Base-by-base conservation (phyloP, 805 yeast genomes). In the Suhomyces emberorum region DNA sequence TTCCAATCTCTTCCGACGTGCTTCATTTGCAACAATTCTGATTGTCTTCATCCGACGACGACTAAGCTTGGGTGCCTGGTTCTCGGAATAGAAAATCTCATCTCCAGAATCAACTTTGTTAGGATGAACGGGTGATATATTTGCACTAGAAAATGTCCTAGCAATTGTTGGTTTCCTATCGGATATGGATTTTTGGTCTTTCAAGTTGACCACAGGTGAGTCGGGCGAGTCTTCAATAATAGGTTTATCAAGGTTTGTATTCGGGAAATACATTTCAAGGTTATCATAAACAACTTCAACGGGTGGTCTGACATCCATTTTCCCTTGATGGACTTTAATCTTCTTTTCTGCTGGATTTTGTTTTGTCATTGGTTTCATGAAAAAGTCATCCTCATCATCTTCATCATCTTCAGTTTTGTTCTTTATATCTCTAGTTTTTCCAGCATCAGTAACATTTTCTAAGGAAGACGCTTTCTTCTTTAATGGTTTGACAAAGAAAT, bases 281-380 rank as follows among this genome's bases (percentile, higher is more conserved):
- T 93, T 89, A 38, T 88, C 87, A 55, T 89, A 93, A 20, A 93
- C 83, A 28, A 86, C 95, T 52, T 91, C 98, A 1, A 95, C 83
- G 0, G 98, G 88, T 2, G 99, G 99, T 55, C 99, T 78, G 11
- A 93, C 82, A 6, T 83, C 80, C 87, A 66, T 61, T 4, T 37
- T 39, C 44, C n/a, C n/a, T n/a, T n/a, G n/a, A n/a, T n/a, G n/a
- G n/a, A n/a, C n/a, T n/a, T n/a, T n/a, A n/a, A n/a, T n/a, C n/a
- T n/a, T n/a, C n/a, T n/a, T n/a, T n/a, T 16, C 24, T 19, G 25
- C 10, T 26, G n/a, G 6, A 15, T 22, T 7, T 19, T 12, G n/a
- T 32, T 28, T 5, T 10, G 10, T 20, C 25, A 38, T 30, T 4
- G 48, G 38, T 15, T 40, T 35, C 46, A 50, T 36, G 20, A 51